phyloP scores from a whole-genome alignment of 257 asterid genomes.

The Cynanchum wilfordii region DNA sequence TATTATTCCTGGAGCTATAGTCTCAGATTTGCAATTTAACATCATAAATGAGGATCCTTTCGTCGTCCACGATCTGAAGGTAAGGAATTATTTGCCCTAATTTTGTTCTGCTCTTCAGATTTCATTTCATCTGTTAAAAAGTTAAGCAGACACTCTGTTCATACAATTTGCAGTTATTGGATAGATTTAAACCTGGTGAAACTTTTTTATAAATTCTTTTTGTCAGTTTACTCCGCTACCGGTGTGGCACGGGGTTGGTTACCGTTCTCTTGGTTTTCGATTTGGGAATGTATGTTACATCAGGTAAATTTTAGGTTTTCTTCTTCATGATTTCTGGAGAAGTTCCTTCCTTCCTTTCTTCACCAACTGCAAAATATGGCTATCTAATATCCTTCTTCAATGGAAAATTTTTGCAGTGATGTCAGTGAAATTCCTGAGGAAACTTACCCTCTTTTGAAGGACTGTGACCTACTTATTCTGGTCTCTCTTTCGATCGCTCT shows the following conservation, averaged over 20 bases:
- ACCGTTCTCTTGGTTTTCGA: conserved; percentile 94
- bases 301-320: conserved; percentile 46
- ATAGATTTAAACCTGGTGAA: background rate
- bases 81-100: conserved; percentile 18
- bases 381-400: conserved; percentile 19
- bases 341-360: background rate
- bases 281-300: conserved; percentile 88
- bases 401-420: conserved; percentile 46
- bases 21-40: conserved; percentile 81
- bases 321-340: background rate
- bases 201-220: background rate
- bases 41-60: conserved; percentile 77
- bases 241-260: conserved; percentile 93
- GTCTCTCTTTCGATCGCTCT: conserved; percentile 39
- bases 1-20: conserved; percentile 85
- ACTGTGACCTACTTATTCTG: conserved; percentile 86
- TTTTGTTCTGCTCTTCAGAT: no score
- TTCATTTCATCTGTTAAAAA: background rate
- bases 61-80: conserved; percentile 65
- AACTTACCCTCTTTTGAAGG: conserved; percentile 79
- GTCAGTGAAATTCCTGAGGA: conserved; percentile 96
- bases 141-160: background rate
- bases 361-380: conserved; percentile 3
- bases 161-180: background rate
- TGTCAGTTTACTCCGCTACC: conserved; percentile 86